Conservation (phyloP, 164 flowering plant species). For the Aristolochia californica region DNA sequence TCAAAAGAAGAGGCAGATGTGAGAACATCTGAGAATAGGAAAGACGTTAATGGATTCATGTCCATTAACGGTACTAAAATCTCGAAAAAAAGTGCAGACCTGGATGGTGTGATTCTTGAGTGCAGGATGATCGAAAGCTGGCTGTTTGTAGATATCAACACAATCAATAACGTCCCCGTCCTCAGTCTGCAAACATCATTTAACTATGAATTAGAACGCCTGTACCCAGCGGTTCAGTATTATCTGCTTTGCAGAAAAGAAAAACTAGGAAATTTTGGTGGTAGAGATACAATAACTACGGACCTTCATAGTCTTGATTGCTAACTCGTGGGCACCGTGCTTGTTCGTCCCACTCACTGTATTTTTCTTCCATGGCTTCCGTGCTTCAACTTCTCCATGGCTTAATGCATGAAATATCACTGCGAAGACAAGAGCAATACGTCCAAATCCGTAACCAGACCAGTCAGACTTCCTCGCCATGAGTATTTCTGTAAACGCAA, state of each 20-base stretch:
- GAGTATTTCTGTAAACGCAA: too few relatives aligned
- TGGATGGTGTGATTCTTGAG: conserved; percentile 5
- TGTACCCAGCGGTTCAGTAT: background rate
- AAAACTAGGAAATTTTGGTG: background rate
- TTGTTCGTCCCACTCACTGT: background rate
- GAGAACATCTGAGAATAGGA: too few relatives aligned
- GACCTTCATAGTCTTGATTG: conserved; percentile 2
- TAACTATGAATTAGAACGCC: too few relatives aligned
- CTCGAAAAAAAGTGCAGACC: background rate
- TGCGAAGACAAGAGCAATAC: background rate
- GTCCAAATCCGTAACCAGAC: background rate
- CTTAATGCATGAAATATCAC: background rate
- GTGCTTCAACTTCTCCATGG: background rate
- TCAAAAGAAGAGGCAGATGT: too few relatives aligned
- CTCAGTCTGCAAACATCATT: background rate
- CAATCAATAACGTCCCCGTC: conserved; percentile 6
- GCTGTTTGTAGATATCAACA: conserved; percentile 4
- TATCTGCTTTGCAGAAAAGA: too few relatives aligned
- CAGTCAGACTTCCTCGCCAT: too few relatives aligned
- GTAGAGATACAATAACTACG: background rate
- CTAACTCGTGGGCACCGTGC: background rate
- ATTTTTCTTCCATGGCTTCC: background rate
- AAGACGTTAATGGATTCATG: too few relatives aligned
- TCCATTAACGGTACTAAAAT: too few relatives aligned
- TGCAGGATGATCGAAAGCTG: conserved; percentile 7